Evolutionary conservation across 2,329 filamentous ascomycete genomes (phyloP), one percentile per base, ranked within the genome.

Genomic region (Phoma sp.): DNA sequence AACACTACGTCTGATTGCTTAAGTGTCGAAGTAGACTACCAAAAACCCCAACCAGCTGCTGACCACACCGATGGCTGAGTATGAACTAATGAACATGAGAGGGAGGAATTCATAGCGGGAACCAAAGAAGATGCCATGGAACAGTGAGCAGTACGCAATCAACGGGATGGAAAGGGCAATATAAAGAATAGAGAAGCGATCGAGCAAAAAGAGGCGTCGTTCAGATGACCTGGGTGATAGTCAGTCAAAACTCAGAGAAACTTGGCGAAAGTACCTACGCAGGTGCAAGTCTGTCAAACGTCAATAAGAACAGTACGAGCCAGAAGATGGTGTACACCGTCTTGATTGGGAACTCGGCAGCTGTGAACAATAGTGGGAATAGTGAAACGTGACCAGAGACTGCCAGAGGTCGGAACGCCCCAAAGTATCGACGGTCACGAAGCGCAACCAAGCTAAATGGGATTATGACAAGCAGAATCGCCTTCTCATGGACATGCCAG

Each of bases 401-500:
- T 0, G 92, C 93, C 38, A 99, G 80, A 1, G 95, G 95, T 20
- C 92, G 85, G 78, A 98, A 99, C 1, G 93, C 93, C 53, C 92
- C 89, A 26, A 98, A 87, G 71, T 96, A 93, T 21, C 95, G 87
- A 45, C 95, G 86, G 73, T 98, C 93, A 72, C 89, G 90, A 45
- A 98, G 84, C 0, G 93, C 93, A 56, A 98, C 88, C 57, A 99
- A 83, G 64, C 91, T 96, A 80, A 98, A 98, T 0, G 95, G 95
- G 42, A 98, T 90, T 62, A 99, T 92, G 69, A 98, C 89, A 17
- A 98, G 84, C 18, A 99, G 83, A 52, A 99, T 90, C 1, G 95
- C 95, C 76, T 99, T 99, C 73, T 99, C 95, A 68, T 99, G 95
- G 7, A 99, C 95, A 71, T 99, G 95, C 92, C 93, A 99, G 51